phyloP scores from a whole-genome alignment of 352 stramenopile genomes.

The Lagenidium giganteum region DNA sequence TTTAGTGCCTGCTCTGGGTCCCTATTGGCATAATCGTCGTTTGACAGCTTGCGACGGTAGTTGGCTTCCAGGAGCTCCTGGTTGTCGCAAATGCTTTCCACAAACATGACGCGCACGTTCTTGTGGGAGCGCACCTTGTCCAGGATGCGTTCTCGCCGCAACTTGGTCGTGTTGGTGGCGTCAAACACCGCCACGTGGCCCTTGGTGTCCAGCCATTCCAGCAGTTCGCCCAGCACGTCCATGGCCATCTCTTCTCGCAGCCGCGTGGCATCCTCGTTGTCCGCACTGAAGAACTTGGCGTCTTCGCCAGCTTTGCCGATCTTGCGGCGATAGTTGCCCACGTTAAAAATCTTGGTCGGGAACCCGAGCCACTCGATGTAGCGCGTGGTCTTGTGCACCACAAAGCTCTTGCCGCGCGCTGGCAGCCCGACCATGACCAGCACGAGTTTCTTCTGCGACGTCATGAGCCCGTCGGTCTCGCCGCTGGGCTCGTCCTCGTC shows the following conservation, averaged over 20 bases:
- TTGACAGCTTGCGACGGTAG: conserved; percentile 79
- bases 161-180: conserved; percentile 93
- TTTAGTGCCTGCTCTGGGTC: conserved; percentile 78
- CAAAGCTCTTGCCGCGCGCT: conserved; percentile 94
- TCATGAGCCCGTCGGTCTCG: conserved; percentile 49
- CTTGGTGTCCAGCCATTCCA: conserved; percentile 88
- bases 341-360: conserved; percentile 93
- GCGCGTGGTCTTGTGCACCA: conserved; percentile 89
- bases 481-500: conserved; percentile 5
- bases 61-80: conserved; percentile 89
- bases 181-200: conserved; percentile 94
- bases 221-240: conserved; percentile 81
- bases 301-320: conserved; percentile 62
- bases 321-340: conserved; percentile 89
- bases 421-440: conserved; percentile 93
- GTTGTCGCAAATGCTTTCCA: conserved; percentile 95
- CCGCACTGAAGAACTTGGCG: conserved; percentile 89
- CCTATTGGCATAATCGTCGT: conserved; percentile 89
- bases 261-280: conserved; percentile 78
- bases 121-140: conserved; percentile 51
- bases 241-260: conserved; percentile 89
- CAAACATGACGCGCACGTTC: conserved; percentile 89
- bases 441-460: conserved; percentile 85
- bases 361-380: conserved; percentile 93
- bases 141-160: conserved; percentile 53